Evolutionary conservation across 2,329 filamentous ascomycete species (phyloP), one percentile per base, ranked within the genome.

Genomic region (Neofusicoccum cordaticola): DNA sequence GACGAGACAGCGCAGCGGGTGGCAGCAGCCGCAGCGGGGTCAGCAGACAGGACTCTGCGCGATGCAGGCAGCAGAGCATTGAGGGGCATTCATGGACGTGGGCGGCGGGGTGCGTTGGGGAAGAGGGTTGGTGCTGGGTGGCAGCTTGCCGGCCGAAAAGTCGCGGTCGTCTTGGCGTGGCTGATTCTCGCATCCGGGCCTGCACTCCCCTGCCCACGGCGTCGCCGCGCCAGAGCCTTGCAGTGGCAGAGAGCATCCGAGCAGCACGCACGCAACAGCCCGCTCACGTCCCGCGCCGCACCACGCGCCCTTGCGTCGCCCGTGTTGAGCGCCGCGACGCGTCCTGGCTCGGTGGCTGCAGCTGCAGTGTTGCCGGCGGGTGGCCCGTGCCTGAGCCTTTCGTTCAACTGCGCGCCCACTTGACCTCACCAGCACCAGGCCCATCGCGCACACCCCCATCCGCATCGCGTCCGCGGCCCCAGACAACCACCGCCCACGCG

Each of bases 381-480:
- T 13, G 22, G 50, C 50, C 50, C 56, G 56, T 60, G 56, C 56
- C 56, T 60, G 42, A 37, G 56, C 41, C 41, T 47, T 35, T 45
- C 41, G 41, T 37, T 27, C 56, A 45, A 34, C 41, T 27, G 22
- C 56, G 15, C 42, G 27, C 27, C 42, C 42, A 45, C 41, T 44
- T 45, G 53, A 58, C 53, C 53, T 58, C 53, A 58, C 50, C 50
- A 37, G 50, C 50, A 52, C 56, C 42, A 60, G 56, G 53, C 41
- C 56, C 56, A 60, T 60, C 56, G 56, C 56, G 56, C 56, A 60
- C 56, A 44, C 53, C 39, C 56, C 56, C 56, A 60, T 60, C 56
- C 56, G 56, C 56, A 60, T 62, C 45, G 56, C 56, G 27, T 47
- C 56, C 44, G 56, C 39, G 53, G 53, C 60, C 47, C 48, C 60